phyloP scores from a whole-genome alignment of 306 rosid species.

The Prinsepia uniflora region DNA sequence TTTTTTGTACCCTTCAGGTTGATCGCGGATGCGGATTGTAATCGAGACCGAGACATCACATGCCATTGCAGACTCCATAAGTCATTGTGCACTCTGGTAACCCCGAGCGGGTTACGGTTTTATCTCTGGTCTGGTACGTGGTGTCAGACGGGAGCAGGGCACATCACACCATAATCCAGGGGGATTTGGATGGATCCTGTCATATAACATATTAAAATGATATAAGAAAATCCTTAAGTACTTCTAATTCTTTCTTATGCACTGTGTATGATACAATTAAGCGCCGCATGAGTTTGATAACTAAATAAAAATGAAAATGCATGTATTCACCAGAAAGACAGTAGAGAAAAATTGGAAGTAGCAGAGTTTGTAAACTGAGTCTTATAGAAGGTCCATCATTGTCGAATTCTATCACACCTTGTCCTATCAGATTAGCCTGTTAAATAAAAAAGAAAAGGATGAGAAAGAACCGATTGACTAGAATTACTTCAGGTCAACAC shows the following conservation, averaged over 20 bases:
- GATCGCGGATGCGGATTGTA: too few relatives aligned
- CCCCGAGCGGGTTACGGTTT: too few relatives aligned
- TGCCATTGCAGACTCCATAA: too few relatives aligned
- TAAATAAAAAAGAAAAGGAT: slow-evolving; percentile 17
- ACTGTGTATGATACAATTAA: not conserved
- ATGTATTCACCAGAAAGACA: slow-evolving; percentile 3
- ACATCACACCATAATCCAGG: too few relatives aligned
- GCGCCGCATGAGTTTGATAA: not conserved
- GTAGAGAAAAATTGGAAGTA: not conserved
- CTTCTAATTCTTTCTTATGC: not conserved
- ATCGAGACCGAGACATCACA: too few relatives aligned
- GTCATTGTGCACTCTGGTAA: too few relatives aligned
- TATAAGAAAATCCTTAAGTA: not conserved
- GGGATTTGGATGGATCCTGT: too few relatives aligned
- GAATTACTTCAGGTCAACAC: not conserved
- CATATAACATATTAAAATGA: not conserved
- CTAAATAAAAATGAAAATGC: slow-evolving; percentile 4
- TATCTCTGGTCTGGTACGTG: too few relatives aligned
- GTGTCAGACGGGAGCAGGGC: too few relatives aligned
- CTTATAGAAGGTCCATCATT: slow-evolving; percentile 77
- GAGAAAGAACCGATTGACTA: slow-evolving; percentile 9
- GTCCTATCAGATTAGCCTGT: slow-evolving; percentile 84
- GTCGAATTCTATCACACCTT: slow-evolving; percentile 76
- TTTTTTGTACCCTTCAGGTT: too few relatives aligned
- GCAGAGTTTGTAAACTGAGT: slow-evolving; percentile 2